Conservation (phyloP, 1,284 basidiomycete genomes). For the Ceratobasidium papillatum region DNA sequence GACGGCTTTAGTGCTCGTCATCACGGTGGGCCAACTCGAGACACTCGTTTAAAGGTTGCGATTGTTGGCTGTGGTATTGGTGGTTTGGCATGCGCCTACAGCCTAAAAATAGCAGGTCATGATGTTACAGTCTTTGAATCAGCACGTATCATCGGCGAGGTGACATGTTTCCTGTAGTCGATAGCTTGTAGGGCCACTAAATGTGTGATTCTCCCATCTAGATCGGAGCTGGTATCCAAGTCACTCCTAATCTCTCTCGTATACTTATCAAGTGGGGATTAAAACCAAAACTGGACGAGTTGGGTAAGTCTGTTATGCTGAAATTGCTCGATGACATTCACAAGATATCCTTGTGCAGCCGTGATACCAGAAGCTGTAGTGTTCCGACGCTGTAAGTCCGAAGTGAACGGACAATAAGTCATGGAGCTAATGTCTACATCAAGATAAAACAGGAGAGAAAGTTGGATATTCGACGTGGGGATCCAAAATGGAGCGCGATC, state of each 20-base stretch:
- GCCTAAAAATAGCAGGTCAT: slow-evolving; percentile 59
- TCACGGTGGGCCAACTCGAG: slow-evolving; percentile 46
- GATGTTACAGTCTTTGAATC: slow-evolving; percentile 58
- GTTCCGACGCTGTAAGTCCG: slow-evolving; percentile 59
- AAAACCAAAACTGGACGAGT: slow-evolving; percentile 54
- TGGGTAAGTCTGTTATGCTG: slow-evolving; percentile 44
- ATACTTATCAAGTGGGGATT: slow-evolving; percentile 65
- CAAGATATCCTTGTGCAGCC: slow-evolving; percentile 11
- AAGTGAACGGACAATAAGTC: not conserved
- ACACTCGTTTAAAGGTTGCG: slow-evolving; percentile 56
- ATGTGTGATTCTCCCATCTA: not conserved
- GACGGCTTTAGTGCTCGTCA: not conserved
- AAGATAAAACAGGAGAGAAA: slow-evolving; percentile 56
- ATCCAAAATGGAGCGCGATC: slow-evolving; percentile 54
- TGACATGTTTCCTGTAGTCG: not conserved
- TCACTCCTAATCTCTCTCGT: slow-evolving; percentile 61
- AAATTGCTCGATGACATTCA: not conserved
- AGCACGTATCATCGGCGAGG: slow-evolving; percentile 57
- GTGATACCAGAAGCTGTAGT: slow-evolving; percentile 59
- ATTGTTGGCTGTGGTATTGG: slow-evolving; percentile 61
- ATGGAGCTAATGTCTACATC: not conserved
- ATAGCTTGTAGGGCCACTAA: not conserved
- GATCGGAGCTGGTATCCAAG: slow-evolving; percentile 62
- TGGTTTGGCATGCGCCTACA: slow-evolving; percentile 59
- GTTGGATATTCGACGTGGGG: slow-evolving; percentile 60